A percentile compares a stretch with the other conserved stretches of the same genome.
phyloP scores from a whole-genome alignment of 208 protist genomes.

The Leishmania gerbilli region DNA sequence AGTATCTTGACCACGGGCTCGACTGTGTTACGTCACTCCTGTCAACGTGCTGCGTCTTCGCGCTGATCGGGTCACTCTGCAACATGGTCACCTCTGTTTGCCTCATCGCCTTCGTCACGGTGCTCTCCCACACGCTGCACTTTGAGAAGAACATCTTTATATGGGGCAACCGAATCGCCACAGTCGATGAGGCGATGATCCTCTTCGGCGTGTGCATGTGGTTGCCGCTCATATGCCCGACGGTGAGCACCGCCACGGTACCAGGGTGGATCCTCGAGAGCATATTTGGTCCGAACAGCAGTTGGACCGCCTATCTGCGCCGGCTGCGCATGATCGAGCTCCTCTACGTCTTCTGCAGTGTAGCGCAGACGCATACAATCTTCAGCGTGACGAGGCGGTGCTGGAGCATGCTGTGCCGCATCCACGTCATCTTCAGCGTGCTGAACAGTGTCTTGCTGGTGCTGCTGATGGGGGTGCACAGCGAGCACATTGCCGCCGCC shows the following conservation, averaged over 20 bases:
- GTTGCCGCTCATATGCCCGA: constrained; percentile 63
- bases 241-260: constrained; percentile 37
- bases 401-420: constrained; percentile 65
- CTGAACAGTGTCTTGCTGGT: constrained; percentile 65
- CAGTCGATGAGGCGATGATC: constrained; percentile 92
- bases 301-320: constrained; percentile 26
- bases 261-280: constrained; percentile 26
- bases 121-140: constrained; percentile 84
- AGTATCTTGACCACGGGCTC: constrained; percentile 92
- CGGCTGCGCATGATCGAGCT: constrained; percentile 55
- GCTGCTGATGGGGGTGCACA: constrained; percentile 51
- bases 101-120: constrained; percentile 68
- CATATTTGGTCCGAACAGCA: constrained; percentile 16
- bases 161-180: constrained; percentile 85
- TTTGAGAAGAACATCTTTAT: constrained; percentile 85
- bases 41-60: constrained; percentile 62
- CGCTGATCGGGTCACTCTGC: constrained; percentile 60
- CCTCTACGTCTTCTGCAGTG: constrained; percentile 62
- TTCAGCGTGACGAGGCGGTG: constrained; percentile 41
- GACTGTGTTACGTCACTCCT: constrained; percentile 92
- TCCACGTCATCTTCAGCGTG: constrained; percentile 59
- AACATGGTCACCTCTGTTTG: constrained; percentile 73
- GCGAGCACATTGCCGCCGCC: constrained; percentile 33
- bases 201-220: constrained; percentile 81
- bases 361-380: constrained; percentile 65